These are phyloP conservation scores for Cordyceps tenuipes DNA, from an alignment of 2,329 filamentous ascomycete species.

Conservation along the genomic window DNA sequence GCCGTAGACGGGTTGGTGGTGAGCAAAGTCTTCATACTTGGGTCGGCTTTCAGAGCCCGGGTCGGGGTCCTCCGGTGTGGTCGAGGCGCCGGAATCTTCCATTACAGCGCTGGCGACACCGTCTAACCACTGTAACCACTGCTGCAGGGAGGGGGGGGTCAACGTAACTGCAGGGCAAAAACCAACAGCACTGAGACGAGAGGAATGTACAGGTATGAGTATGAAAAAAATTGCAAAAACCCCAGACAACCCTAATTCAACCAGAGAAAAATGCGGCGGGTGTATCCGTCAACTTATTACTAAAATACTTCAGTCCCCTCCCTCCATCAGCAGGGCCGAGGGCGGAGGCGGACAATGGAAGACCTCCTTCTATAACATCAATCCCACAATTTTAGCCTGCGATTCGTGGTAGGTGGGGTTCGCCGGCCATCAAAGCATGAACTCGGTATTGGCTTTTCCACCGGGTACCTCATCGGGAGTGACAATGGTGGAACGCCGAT, in stretches of 20 bases:
- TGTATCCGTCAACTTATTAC: not conserved
- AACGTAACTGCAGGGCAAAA: not conserved
- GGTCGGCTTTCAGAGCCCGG: slow-evolving; percentile 8
- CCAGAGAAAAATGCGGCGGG: not conserved
- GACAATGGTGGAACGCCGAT: not conserved
- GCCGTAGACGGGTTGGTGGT: slow-evolving; percentile 7
- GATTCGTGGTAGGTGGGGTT: slow-evolving; percentile 4
- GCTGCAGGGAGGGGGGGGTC: not conserved
- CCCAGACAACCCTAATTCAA: not conserved
- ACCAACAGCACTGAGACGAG: not conserved
- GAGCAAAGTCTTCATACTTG: slow-evolving; percentile 12
- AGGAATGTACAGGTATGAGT: not conserved
- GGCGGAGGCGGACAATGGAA: not conserved
- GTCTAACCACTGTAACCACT: too few species aligned
- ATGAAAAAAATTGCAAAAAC: not conserved
- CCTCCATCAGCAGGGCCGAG: not conserved
- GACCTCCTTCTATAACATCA: not conserved
- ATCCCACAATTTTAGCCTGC: not conserved
- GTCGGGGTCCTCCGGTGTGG: slow-evolving; percentile 10
- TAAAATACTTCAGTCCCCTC: slow-evolving; percentile 1
- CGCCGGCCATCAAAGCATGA: not conserved
- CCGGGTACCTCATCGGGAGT: not conserved
- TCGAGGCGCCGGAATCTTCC: slow-evolving; percentile 7
- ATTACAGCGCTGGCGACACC: not conserved
- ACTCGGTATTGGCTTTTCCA: not conserved